Base-by-base conservation (phyloP, 495 filamentous ascomycete species). In the Talaromyces stipitatus region DNA sequence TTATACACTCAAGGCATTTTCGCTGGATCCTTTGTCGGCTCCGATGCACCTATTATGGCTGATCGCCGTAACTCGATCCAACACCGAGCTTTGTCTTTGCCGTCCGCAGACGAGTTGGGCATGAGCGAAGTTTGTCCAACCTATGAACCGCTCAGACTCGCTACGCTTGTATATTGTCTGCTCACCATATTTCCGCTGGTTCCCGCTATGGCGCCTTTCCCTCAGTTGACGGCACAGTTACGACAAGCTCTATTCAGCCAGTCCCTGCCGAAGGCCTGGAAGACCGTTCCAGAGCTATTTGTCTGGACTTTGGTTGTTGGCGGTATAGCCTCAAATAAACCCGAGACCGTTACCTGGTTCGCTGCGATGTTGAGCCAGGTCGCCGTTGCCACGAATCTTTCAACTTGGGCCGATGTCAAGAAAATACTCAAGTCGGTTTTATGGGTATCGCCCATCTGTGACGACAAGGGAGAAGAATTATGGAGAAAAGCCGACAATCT, bases 1-100 rank as follows among this genome's bases (percentile, higher is more conserved):
- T 30, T 55, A 20, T 55, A 55, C n/a, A 55, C 46, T 20, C 54
- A 55, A 30, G 54, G 54, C 22, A 55, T 55, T 29, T 55, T 55
- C 29, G 22, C 54, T 28, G 54, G 54, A 3, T 43, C 54, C 18
- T 55, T 55, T 46, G 54, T n/a, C 8, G 38, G 54, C 14, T 55
- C 36, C 9, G 54, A 55, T 30, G 54, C 54, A 18, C 54, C 54
- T 20, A 41, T 55, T 10, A 55, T 55, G 54, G 54, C 54, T 12
- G 54, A 55, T 46, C 54, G 54, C 23, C 54, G 54, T 6, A 55
- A 55, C 26, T 55, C 32, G 10, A 55, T 55, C 10, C 54, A 55
- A 46, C 54, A 55, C 26, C 32, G 54, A 28, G 54, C 38, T 11
- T 29, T 55, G 8, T 55, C 54, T 16, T 20, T 55, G 5, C 32